phyloP scores from a whole-genome alignment of 148 eudicot genomes.

The Agrostemma githago region DNA sequence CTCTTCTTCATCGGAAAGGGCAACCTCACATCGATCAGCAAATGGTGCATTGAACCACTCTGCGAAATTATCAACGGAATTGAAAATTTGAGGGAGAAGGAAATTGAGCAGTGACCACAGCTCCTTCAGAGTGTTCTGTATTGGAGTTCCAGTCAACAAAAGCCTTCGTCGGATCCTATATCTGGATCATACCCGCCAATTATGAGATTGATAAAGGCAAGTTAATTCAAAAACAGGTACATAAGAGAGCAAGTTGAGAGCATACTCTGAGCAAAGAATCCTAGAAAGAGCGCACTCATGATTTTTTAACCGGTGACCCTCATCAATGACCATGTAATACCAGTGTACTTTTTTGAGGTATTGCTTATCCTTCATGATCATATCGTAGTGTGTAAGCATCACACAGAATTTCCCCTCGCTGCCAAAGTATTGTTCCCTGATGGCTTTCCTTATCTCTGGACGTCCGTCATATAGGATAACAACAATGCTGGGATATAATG shows the following conservation, averaged over 20 bases:
- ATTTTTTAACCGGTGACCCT: conserved; percentile 93
- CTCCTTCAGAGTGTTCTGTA: conserved; percentile 95
- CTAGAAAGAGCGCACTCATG: conserved; percentile 88
- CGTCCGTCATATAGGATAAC: conserved; percentile 92
- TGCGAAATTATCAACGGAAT: conserved; percentile 90
- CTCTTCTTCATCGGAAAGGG: conserved; percentile 89
- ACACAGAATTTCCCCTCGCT: conserved; percentile 87
- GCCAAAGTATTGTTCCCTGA: conserved; percentile 82
- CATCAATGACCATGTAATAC: conserved; percentile 94
- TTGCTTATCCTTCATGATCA: conserved; percentile 90
- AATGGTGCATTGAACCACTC: conserved; percentile 99
- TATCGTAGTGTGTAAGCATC: conserved; percentile 91
- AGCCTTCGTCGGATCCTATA: conserved; percentile 87
- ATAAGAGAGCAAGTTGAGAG: neutral
- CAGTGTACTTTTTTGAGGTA: conserved; percentile 87
- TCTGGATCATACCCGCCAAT: conserved; percentile 19
- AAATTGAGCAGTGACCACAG: conserved; percentile 96
- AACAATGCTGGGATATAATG: conserved; percentile 52
- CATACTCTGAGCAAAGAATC: conserved; percentile 89
- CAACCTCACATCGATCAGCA: conserved; percentile 82
- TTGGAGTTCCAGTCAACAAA: conserved; percentile 95
- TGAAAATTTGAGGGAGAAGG: conserved; percentile 91
- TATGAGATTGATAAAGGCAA: too few relatives aligned
- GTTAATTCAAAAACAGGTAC: too few relatives aligned
- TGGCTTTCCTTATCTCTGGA: conserved; percentile 69